Percentiles rank a stretch among this genome's conserved stretches.
Evolutionary conservation across 306 rosid species (phyloP).

Genomic region (Lathyrus sativus): DNA sequence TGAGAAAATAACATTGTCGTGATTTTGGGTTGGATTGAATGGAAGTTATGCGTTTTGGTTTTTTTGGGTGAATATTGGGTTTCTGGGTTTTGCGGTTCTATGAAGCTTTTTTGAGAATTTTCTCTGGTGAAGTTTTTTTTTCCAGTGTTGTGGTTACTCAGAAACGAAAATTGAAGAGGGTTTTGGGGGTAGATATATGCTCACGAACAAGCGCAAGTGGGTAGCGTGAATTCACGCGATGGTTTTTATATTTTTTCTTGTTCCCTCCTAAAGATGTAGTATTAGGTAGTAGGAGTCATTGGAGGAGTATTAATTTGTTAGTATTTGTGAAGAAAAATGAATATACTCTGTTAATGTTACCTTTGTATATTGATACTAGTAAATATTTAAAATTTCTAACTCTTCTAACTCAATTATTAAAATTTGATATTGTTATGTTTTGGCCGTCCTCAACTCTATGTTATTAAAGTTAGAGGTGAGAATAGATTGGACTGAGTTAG

Average conservation of each 20-base stretch:
- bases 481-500: too few species aligned
- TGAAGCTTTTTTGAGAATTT: conserved; percentile 11
- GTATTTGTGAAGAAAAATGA: too few species aligned
- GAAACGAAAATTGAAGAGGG: background rate
- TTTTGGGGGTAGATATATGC: background rate
- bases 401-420: too few species aligned
- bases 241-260: background rate
- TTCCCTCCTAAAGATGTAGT: too few species aligned
- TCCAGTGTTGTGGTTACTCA: background rate
- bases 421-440: too few species aligned
- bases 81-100: conserved; percentile 9
- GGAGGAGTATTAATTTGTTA: too few species aligned
- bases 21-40: background rate
- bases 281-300: too few species aligned
- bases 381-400: too few species aligned
- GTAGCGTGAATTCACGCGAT: conserved; percentile 14
- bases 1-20: conserved; percentile 3
- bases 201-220: background rate
- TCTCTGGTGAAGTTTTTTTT: background rate
- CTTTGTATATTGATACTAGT: too few species aligned
- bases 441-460: too few species aligned
- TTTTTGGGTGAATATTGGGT: background rate
- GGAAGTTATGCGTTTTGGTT: background rate
- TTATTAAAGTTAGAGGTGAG: too few species aligned
- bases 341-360: too few species aligned